Conservation (phyloP, 1,284 basidiomycete species). For the Cryptococcus sp. region DNA sequence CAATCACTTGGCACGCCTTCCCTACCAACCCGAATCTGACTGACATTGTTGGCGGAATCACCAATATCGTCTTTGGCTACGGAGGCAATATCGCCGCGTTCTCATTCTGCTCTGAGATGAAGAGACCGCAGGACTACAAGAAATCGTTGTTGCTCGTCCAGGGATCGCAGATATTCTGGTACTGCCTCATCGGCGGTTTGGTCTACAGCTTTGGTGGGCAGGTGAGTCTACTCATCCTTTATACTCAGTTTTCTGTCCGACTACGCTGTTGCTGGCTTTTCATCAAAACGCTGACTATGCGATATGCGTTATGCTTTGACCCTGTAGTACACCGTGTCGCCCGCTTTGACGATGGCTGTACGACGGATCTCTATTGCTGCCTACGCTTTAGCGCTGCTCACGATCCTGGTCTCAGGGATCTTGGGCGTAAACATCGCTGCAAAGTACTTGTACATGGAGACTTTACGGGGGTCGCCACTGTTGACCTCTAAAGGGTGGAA, state of each 20-base stretch:
- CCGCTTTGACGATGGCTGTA: constrained; percentile 44
- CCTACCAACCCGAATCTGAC: constrained; percentile 35
- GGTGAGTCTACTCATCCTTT: constrained; percentile 11
- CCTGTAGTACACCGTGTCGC: constrained; percentile 34
- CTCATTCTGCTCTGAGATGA: constrained; percentile 47
- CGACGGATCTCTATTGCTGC: constrained; percentile 36
- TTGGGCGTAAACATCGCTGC: constrained; percentile 45
- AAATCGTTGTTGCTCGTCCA: constrained; percentile 47
- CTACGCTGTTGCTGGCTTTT: too few relatives aligned
- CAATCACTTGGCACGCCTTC: constrained; percentile 37
- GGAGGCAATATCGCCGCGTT: constrained; percentile 47
- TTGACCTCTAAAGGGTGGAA: constrained; percentile 35
- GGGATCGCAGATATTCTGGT: constrained; percentile 28
- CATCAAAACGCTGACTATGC: too few relatives aligned
- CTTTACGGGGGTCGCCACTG: constrained; percentile 35
- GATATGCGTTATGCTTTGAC: background rate
- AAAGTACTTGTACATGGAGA: constrained; percentile 45
- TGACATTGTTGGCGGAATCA: constrained; percentile 40
- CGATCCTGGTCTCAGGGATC: constrained; percentile 47
- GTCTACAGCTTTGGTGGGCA: constrained; percentile 46
- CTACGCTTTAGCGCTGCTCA: constrained; percentile 41
- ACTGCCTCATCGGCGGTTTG: constrained; percentile 38
- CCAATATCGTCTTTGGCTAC: constrained; percentile 46
- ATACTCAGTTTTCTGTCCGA: too few relatives aligned
- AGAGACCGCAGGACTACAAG: constrained; percentile 45